Base-by-base conservation (phyloP, 148 eudicot species). In the Amaranthus hypochondriacus region DNA sequence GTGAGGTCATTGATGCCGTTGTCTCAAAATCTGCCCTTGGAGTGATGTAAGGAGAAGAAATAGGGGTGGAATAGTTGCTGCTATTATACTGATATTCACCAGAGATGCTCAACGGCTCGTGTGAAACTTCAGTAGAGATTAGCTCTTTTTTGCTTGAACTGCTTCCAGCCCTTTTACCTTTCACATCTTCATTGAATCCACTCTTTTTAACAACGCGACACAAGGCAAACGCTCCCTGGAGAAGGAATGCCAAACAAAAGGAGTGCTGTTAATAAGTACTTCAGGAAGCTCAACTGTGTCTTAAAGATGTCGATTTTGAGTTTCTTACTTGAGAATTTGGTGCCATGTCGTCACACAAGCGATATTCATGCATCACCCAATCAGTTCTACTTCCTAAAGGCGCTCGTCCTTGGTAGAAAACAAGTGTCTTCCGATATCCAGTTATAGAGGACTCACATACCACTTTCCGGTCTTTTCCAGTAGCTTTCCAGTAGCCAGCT, bases 401-500 rank as follows among this genome's bases (percentile, higher is more conserved):
- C 52, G 97, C 97, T 46, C 97, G 89, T 15, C 97, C 97, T 59
- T 87, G 76, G 70, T 92, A 88, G 82, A 92, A 92, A 53, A 92
- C 97, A 70, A 92, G 87, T 70, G 97, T 92, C 79, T 92, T 92
- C 13, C 97, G 83, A 70, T 79, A 90, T 9, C 95, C 97, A 11
- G 78, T 81, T 65, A 75, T 84, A 76, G 83, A 74, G 72, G 90
- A 80, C 46, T 84, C 87, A 62, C 95, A 88, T 1, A 77, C 86
- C 43, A 92, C 88, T 71, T 87, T 92, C 66, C 92, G 73, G 86
- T 92, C 97, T 78, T 92, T 92, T 1, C 97, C 97, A 43, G 97
- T 92, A 67, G 97, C 97, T 84, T 92, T 92, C 97, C 97, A 92
- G 80, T 92, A 92, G 46, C 97, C 97, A 47, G 97, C 90, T 73